phyloP scores from a whole-genome alignment of 306 rosid genomes.

The Vicia faba region DNA sequence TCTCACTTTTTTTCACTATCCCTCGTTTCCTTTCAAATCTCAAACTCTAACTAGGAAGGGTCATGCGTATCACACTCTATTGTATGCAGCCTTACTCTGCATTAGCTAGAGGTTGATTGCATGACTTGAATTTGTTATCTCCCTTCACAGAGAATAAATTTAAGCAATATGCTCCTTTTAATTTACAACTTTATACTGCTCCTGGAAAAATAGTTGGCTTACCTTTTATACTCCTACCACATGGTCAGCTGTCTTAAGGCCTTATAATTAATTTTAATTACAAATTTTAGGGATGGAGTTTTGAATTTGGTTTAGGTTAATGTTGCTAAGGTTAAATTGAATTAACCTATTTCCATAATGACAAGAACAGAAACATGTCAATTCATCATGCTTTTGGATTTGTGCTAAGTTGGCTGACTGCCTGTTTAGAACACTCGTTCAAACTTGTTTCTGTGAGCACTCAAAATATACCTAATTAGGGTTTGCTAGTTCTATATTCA shows the following conservation, averaged over 20 bases:
- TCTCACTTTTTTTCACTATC: too few relatives aligned
- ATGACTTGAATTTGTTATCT: neutral
- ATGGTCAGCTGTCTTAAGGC: constrained; percentile 23
- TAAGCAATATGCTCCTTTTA: neutral
- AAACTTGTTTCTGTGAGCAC: constrained; percentile 12
- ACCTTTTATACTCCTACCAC: constrained; percentile 12
- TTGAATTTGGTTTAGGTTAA: constrained; percentile 15
- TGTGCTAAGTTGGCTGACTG: too few relatives aligned
- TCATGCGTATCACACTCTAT: neutral
- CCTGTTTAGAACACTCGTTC: too few relatives aligned
- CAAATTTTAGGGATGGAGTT: constrained; percentile 18
- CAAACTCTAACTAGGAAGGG: neutral
- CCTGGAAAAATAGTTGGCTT: constrained; percentile 12
- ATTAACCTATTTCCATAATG: constrained; percentile 14
- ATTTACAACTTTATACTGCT: constrained; percentile 15
- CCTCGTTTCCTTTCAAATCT: too few relatives aligned
- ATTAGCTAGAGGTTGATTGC: neutral
- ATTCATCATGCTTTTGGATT: neutral
- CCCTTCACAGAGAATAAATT: neutral
- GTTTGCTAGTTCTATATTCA: neutral
- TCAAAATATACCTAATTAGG: neutral
- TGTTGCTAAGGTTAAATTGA: constrained; percentile 9
- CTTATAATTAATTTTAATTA: constrained; percentile 22
- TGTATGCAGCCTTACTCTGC: constrained; percentile 12
- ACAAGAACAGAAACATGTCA: constrained; percentile 2